Evolutionary conservation across 768 basidiomycete genomes (phyloP).

Genomic region (Crepidotus variabilis): DNA sequence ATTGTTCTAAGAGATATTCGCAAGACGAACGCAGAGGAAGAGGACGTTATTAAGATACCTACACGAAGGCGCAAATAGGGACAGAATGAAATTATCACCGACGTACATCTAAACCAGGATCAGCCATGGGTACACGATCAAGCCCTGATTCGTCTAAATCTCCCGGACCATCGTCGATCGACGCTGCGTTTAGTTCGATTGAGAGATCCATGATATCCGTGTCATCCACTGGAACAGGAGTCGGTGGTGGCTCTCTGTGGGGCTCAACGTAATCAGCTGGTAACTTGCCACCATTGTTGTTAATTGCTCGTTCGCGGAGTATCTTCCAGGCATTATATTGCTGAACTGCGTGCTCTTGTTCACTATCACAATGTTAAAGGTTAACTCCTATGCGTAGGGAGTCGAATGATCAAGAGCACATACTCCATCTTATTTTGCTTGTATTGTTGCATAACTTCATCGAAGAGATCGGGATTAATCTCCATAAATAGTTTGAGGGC

Average conservation of each 20-base stretch:
- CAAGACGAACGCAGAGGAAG: constrained; percentile 6
- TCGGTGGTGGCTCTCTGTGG: constrained; percentile 70
- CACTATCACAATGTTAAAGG: constrained; percentile 40
- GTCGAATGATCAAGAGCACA: constrained; percentile 28
- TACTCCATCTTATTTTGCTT: constrained; percentile 84
- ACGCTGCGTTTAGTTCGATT: constrained; percentile 82
- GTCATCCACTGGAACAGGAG: constrained; percentile 75
- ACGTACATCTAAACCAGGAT: constrained; percentile 84
- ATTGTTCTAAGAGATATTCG: constrained; percentile 41
- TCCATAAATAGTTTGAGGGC: constrained; percentile 99
- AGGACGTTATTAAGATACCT: constrained; percentile 2
- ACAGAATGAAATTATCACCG: constrained; percentile 8
- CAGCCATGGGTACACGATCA: constrained; percentile 88
- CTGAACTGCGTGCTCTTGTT: constrained; percentile 79
- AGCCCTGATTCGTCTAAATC: constrained; percentile 79
- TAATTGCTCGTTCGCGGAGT: constrained; percentile 70
- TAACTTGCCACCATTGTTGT: constrained; percentile 66
- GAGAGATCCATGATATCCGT: constrained; percentile 84
- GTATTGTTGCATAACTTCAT: constrained; percentile 90
- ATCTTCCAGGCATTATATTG: constrained; percentile 91
- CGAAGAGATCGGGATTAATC: constrained; percentile 95
- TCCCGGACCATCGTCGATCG: constrained; percentile 69
- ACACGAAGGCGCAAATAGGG: not conserved
- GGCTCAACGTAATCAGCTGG: constrained; percentile 70
- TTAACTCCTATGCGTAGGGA: not conserved